These are phyloP conservation scores for Penicillium crystallinum DNA, from an alignment of 495 filamentous ascomycete genomes.

Conservation along the genomic window DNA sequence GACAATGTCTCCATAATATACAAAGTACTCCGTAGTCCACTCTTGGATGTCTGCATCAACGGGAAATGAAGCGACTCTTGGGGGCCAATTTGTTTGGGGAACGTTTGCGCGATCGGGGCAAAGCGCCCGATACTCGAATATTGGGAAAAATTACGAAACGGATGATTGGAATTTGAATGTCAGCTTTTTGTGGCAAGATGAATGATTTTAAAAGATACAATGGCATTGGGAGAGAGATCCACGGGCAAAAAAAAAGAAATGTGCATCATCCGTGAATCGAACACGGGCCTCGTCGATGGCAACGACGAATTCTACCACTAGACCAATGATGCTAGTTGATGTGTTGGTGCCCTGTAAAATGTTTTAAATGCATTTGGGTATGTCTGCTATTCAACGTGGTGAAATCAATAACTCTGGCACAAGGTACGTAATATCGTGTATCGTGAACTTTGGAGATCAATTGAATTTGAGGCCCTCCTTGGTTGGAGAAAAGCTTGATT, in stretches of 20 bases:
- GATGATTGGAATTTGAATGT: too few species aligned
- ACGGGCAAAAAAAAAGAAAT: slow-evolving; percentile 11
- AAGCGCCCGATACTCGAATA: neutral
- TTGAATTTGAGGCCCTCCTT: too few species aligned
- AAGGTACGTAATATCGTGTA: too few species aligned
- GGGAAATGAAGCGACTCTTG: neutral
- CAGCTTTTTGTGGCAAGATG: too few species aligned
- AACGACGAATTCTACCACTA: slow-evolving; percentile 59
- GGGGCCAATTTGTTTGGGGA: neutral
- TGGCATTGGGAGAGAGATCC: neutral
- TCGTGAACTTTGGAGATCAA: too few species aligned
- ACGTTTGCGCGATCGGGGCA: neutral
- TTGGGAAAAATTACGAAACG: too few species aligned
- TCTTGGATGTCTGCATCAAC: neutral
- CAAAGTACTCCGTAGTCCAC: neutral
- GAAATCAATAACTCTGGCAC: too few species aligned
- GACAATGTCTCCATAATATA: neutral
- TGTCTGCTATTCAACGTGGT: too few species aligned
- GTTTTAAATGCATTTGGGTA: neutral
- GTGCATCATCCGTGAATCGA: slow-evolving; percentile 55
- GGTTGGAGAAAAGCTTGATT: too few species aligned
- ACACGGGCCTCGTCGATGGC: slow-evolving; percentile 56
- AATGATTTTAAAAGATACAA: neutral
- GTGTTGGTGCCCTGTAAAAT: neutral
- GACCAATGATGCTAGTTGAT: slow-evolving; percentile 47